Percentiles rank a stretch among this genome's conserved stretches.
Evolutionary conservation across 2,329 filamentous ascomycete species (phyloP).

Genomic region (Clarireedia homoeocarpa): DNA sequence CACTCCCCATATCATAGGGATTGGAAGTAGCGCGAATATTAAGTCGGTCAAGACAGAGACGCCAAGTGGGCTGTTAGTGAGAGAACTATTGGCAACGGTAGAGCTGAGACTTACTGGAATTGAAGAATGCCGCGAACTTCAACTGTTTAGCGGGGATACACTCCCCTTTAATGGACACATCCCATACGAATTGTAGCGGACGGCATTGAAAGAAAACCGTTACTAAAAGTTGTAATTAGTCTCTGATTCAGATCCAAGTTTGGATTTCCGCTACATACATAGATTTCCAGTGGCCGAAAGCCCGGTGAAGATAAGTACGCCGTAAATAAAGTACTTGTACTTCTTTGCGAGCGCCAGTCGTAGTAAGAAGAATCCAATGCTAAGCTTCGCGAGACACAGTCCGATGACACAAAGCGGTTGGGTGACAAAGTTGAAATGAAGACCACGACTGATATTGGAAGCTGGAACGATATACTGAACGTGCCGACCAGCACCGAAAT

Average conservation of each 20-base stretch:
- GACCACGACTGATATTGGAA: no score
- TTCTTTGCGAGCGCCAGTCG: slow-evolving; percentile 33
- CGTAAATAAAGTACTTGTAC: slow-evolving; percentile 36
- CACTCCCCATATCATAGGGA: slow-evolving; percentile 35
- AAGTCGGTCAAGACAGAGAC: slow-evolving; percentile 18
- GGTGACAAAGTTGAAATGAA: no score
- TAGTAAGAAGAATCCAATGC: slow-evolving; percentile 38
- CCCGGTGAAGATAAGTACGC: slow-evolving; percentile 2
- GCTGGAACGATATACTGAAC: no score
- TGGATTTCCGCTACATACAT: no score
- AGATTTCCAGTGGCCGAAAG: no score
- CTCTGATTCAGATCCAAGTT: no score
- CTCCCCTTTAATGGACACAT: background rate
- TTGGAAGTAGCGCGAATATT: slow-evolving; percentile 32
- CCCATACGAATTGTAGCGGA: no score
- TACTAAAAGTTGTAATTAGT: no score
- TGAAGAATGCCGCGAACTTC: background rate
- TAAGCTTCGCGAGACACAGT: slow-evolving; percentile 39
- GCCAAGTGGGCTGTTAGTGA: background rate
- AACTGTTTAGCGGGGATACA: background rate
- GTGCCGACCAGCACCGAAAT: no score
- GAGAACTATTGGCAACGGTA: background rate
- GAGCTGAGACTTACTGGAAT: slow-evolving; percentile 3
- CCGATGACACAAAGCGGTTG: slow-evolving; percentile 19
- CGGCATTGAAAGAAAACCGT: no score